Evolutionary conservation across 805 yeast species (phyloP).

Genomic region (Metschnikowia colocasiae): DNA sequence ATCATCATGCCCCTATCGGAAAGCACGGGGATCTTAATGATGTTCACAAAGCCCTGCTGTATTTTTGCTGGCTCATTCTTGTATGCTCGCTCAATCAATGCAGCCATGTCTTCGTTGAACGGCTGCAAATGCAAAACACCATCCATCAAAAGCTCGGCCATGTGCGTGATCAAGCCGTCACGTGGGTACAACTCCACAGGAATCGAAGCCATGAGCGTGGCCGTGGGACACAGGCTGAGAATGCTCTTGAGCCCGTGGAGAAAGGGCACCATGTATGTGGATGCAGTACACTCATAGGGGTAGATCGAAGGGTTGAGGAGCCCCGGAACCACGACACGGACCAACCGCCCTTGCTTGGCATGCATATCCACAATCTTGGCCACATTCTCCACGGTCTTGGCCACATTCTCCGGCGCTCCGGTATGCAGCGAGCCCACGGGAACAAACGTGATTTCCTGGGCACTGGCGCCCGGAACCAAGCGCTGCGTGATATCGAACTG

Average conservation of each 20-base stretch:
- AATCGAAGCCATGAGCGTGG: constrained; percentile 53
- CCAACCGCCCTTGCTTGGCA: constrained; percentile 43
- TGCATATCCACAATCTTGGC: constrained; percentile 33
- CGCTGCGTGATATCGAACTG: constrained; percentile 77
- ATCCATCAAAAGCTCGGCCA: constrained; percentile 59
- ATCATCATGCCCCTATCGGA: constrained; percentile 81
- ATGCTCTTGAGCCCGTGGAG: constrained; percentile 56
- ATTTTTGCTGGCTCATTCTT: constrained; percentile 69
- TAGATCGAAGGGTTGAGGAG: constrained; percentile 76
- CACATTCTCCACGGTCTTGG: constrained; percentile 31
- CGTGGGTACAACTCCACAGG: constrained; percentile 67
- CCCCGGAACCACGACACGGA: constrained; percentile 72
- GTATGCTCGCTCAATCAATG: constrained; percentile 63
- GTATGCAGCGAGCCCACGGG: constrained; percentile 28
- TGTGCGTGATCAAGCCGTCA: constrained; percentile 40
- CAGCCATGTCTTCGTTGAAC: constrained; percentile 68
- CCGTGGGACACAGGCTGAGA: constrained; percentile 43
- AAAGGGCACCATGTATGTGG: constrained; percentile 54
- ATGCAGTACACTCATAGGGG: constrained; percentile 44
- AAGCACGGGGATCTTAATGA: constrained; percentile 66
- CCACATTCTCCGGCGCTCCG: constrained; percentile 31
- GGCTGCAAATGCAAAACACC: constrained; percentile 74
- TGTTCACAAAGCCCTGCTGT: constrained; percentile 82
- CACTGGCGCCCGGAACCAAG: constrained; percentile 61
- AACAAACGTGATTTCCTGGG: constrained; percentile 58